Evolutionary conservation across 73 alveolate species (phyloP).

Genomic region (Paraurostyla sp.): DNA sequence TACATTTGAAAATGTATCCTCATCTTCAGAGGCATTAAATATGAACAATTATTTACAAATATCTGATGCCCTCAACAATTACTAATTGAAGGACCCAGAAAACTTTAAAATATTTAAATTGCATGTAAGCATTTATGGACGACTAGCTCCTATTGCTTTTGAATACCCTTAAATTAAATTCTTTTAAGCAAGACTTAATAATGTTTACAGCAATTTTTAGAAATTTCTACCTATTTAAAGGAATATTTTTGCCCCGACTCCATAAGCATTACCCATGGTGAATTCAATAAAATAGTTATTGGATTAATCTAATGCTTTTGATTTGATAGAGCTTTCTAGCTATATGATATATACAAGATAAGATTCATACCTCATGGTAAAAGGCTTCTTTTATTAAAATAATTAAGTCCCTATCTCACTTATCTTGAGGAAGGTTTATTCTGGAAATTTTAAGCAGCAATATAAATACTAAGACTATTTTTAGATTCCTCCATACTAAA

Average conservation of each 20-base stretch:
- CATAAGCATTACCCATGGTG: neutral
- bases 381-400: neutral
- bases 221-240: neutral
- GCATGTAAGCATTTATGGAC: too few relatives aligned
- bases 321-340: neutral
- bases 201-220: neutral
- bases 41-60: too few relatives aligned
- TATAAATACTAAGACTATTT: neutral
- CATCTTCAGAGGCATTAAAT: too few relatives aligned
- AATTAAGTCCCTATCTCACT: neutral
- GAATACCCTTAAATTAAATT: neutral
- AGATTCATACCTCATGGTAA: neutral
- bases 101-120: too few relatives aligned
- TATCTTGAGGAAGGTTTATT: neutral
- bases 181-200: conserved; percentile 4
- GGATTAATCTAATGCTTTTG: neutral
- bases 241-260: neutral
- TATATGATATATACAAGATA: neutral
- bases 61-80: too few relatives aligned
- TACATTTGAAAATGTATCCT: too few relatives aligned
- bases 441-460: neutral
- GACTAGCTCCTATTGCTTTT: neutral
- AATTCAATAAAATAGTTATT: neutral
- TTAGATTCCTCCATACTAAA: neutral
- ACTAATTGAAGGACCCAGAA: too few relatives aligned